A percentile compares a stretch with the other conserved stretches of the same genome.
Conservation (phyloP, 2,329 filamentous ascomycete species). For the Xylariaceae sp. region DNA sequence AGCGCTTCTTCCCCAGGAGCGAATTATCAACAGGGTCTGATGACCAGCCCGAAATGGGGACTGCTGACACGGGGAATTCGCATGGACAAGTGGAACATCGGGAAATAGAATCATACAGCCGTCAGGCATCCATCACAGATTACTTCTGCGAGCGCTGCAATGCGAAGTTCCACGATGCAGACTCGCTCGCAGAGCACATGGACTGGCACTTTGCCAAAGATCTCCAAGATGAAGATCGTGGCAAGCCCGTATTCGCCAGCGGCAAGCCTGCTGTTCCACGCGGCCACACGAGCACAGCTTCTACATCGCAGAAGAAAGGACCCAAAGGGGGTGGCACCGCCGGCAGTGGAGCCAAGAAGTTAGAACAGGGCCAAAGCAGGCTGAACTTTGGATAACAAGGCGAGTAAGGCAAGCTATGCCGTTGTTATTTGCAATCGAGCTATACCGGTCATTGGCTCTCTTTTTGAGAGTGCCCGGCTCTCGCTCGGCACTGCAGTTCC, state of each 20-base stretch:
- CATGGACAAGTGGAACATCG: constrained; percentile 19
- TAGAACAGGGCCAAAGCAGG: constrained; percentile 58
- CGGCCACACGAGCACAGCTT: constrained; percentile 32
- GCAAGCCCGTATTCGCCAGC: constrained; percentile 41
- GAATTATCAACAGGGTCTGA: constrained; percentile 29
- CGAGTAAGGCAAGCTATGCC: not conserved
- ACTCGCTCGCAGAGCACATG: constrained; percentile 68
- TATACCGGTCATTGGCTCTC: too few species aligned
- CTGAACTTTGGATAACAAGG: constrained; percentile 51
- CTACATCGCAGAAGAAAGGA: constrained; percentile 37
- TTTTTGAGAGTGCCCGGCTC: too few species aligned
- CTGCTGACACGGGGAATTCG: constrained; percentile 13
- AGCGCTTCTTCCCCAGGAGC: constrained; percentile 53
- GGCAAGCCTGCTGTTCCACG: constrained; percentile 30
- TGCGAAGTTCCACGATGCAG: constrained; percentile 51
- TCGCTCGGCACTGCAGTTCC: too few species aligned
- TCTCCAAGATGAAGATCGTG: constrained; percentile 63
- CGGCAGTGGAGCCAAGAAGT: constrained; percentile 30
- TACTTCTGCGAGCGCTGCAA: constrained; percentile 63
- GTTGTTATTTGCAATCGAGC: too few species aligned
- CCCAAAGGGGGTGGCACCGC: constrained; percentile 25
- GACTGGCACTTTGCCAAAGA: constrained; percentile 96
- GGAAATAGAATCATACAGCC: constrained; percentile 24
- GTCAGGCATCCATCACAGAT: constrained; percentile 34
- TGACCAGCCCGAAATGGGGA: constrained; percentile 24